Evolutionary conservation across 2,329 filamentous ascomycete genomes (phyloP), one percentile per base, ranked within the genome.

Genomic region (Westerdykella sp.): DNA sequence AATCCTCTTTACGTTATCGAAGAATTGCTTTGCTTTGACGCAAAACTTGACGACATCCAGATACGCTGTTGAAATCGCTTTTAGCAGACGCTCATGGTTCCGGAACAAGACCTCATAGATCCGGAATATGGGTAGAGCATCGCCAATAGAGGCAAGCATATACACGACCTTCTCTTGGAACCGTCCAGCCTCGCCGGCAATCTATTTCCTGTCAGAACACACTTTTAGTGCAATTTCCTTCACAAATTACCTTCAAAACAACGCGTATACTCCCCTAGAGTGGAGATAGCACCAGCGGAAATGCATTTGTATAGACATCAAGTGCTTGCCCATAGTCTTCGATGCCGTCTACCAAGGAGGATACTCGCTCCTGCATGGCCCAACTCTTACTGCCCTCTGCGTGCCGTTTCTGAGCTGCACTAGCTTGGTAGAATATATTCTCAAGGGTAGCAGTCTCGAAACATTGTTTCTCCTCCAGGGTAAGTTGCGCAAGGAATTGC

Each of bases 261-360:
- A 58, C 46, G 12, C 54, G 42, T 5, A 58, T 36, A 31, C 52
- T 55, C 18, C 55, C 54, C 55, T 50, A 57, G 2, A 59, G 31
- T 13, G 50, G 55, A 37, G 44, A 50, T 10, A 59, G 28, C 11
- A 58, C 39, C 7, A 53, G 41, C 4, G 39, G 23, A 31, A 35
- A 52, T 4, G 48, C 38, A 32, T 57, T 59, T 3, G 49, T 30
- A 32, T 46, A 57, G 4, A 57, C 46, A 40, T 59, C 53, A 4
- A 57, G 37, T 6, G 52, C 51, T 37, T 52, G 48, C 9, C 49
- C 54, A 31, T 54, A 56, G 4, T 53, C 50, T 4, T 49, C 43
- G n/a, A 58, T 45, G 5, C 42, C 44, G 5, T 53, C 44, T 1
- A 50, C 42, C 4, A 56, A 39, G 1, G 53, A 50, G 9, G 45